A percentile compares a stretch with the other conserved stretches of the same genome.
Conservation (phyloP, 192 early-diverging fungal genomes). For the Coemansia aciculifera region DNA sequence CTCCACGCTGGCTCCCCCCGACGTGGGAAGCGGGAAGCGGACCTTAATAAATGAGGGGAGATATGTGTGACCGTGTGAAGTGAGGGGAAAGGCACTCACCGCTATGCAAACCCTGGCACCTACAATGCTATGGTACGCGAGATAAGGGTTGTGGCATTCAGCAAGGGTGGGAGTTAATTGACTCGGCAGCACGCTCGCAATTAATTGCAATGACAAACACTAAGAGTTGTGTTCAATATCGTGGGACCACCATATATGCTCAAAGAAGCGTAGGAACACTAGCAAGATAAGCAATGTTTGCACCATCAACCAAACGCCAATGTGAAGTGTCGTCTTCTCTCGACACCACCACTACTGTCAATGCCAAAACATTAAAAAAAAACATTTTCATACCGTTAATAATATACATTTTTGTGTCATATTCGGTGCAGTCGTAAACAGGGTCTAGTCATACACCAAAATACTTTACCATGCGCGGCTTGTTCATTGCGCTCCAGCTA, state of each 20-base stretch:
- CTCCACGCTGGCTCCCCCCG: not conserved
- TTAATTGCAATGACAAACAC: not conserved
- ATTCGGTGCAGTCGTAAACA: not conserved
- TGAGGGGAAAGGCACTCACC: not conserved
- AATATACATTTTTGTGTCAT: not conserved
- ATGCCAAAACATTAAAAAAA: not conserved
- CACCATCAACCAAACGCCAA: too few relatives aligned
- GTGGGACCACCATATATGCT: not conserved
- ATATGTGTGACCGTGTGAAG: constrained; percentile 7
- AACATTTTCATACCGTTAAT: not conserved
- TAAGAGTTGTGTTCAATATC: not conserved
- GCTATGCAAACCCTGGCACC: not conserved
- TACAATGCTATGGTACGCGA: not conserved
- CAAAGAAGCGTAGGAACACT: not conserved
- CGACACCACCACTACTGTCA: not conserved
- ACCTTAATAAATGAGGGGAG: not conserved
- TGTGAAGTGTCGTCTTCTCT: not conserved
- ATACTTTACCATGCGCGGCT: not conserved
- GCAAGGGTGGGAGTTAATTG: constrained; percentile 6
- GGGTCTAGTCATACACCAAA: not conserved
- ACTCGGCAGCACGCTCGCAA: not conserved
- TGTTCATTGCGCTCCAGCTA: not conserved
- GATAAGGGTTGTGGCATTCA: not conserved
- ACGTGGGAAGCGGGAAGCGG: not conserved
- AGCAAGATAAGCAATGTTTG: not conserved